These are phyloP conservation scores for Sporothrix protearum DNA, from an alignment of 2,329 filamentous ascomycete species.

Conservation along the genomic window DNA sequence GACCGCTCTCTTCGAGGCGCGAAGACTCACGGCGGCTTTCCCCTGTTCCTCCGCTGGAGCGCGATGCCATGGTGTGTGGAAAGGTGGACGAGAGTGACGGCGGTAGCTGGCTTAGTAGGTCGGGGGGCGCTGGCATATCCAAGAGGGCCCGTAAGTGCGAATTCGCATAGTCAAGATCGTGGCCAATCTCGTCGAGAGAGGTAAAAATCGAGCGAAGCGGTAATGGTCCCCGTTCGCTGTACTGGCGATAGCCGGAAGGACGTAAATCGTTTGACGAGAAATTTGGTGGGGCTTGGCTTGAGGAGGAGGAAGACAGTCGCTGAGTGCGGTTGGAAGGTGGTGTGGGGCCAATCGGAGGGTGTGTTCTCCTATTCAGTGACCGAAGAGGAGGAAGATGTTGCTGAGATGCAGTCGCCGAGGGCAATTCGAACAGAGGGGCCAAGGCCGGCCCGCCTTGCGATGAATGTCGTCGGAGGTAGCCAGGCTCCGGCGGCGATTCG, in stretches of 20 bases:
- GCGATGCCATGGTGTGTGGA: conserved; percentile 14
- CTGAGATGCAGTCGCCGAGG: not conserved
- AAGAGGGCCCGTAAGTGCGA: conserved; percentile 44
- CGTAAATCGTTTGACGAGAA: conserved; percentile 29
- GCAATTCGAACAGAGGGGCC: not conserved
- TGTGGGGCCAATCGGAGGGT: not conserved
- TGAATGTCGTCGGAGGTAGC: conserved; percentile 19
- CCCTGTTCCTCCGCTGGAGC: not conserved
- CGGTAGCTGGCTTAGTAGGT: conserved; percentile 12
- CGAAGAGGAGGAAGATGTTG: conserved; percentile 23
- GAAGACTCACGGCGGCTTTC: conserved; percentile 22
- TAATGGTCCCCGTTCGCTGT: not conserved
- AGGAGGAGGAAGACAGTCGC: conserved; percentile 34
- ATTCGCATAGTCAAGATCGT: conserved; percentile 43
- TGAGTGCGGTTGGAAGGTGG: conserved; percentile 28
- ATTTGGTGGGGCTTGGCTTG: not conserved
- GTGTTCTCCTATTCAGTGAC: not conserved
- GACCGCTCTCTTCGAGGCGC: conserved; percentile 34
- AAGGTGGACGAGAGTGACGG: not conserved
- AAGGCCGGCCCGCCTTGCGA: conserved; percentile 23
- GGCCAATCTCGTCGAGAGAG: conserved; percentile 24
- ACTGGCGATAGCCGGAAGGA: conserved; percentile 13
- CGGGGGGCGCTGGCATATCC: conserved; percentile 33
- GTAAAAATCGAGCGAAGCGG: conserved; percentile 5
- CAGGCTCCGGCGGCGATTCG: not conserved